Evolutionary conservation across 495 filamentous ascomycete genomes (phyloP).

Genomic region (Xylaria nigripes): DNA sequence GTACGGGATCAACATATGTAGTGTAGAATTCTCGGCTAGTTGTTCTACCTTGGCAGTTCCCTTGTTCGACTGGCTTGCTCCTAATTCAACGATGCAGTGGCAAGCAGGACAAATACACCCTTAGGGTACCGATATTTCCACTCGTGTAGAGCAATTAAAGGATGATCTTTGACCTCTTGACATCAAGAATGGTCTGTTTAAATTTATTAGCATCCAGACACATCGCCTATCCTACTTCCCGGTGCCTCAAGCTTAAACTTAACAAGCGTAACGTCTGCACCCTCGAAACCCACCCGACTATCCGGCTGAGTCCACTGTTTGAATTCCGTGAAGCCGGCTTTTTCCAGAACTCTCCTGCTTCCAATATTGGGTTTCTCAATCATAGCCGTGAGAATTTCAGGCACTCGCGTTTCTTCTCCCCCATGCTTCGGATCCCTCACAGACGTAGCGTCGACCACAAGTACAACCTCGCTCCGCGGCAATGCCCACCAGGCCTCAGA

Average conservation of each 20-base stretch:
- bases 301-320: constrained; percentile 22
- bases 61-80: no score
- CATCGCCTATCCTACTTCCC: constrained; percentile 4
- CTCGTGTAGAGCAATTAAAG: no score
- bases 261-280: background rate
- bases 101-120: no score
- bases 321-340: constrained; percentile 29
- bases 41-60: no score
- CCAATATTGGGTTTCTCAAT: constrained; percentile 18
- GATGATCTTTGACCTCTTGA: background rate
- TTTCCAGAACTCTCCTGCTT: constrained; percentile 30
- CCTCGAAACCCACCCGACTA: background rate
- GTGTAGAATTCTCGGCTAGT: no score
- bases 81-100: no score
- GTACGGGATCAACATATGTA: no score
- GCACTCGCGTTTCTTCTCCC: constrained; percentile 8
- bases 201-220: background rate
- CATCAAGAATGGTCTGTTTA: background rate
- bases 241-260: constrained; percentile 12
- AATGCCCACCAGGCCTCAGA: constrained; percentile 26
- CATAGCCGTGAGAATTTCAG: constrained; percentile 26
- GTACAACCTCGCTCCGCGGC: constrained; percentile 26
- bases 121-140: no score
- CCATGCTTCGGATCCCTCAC: constrained; percentile 7
- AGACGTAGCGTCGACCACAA: constrained; percentile 18